Base-by-base conservation (phyloP, 2,329 filamentous ascomycete genomes). In the Epichloe gansuensis region DNA sequence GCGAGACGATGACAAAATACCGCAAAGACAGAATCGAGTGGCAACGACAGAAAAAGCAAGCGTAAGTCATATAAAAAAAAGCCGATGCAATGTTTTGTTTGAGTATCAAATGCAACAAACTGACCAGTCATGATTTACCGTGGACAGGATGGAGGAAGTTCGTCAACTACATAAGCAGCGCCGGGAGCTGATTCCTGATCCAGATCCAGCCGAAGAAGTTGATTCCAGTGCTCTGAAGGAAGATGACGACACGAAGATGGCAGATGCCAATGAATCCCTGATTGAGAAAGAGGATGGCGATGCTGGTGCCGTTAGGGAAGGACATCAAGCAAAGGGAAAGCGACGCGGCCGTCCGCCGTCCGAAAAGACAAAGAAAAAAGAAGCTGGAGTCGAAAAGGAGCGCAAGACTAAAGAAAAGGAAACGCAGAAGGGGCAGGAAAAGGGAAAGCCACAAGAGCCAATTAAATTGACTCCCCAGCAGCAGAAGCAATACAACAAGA, bases 1-100 rank as follows among this genome's bases (percentile, higher is more conserved):
- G 86, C 57, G 87, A 91, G 63, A 87, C 89, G 51, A 96, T 97
- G 90, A 98, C 93, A 2, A 81, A 83, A 51, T 89, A 94, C 63
- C 84, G 93, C 48, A 98, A 98, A 68, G 87, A 94, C 64, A 96
- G 95, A 71, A 95, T 96, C 55, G 88, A 95, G 58, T 85, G 82
- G 68, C 91, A 97, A 69, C 81, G 89, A 57, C 81, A 86, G 59
- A 82, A 86, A 57, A 83, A 83, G 59, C 75, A 78, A 66, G 72
- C 74, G 78, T 83, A 71, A 68, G 80, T 76, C 13, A n/a, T 25
- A 21, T 35, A 9, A 43, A 27, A 2, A n/a, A 27, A n/a, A 38
- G 3, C 8, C 34, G n/a, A 39, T 13, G 38, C 53, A 57, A 49
- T 59, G n/a, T 15, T 25, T 35, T 12, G 21, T 13, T 11, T 21